Conservation (phyloP, 176 grass and related monocot genomes). For the Ampelocalamus luodianensis region DNA sequence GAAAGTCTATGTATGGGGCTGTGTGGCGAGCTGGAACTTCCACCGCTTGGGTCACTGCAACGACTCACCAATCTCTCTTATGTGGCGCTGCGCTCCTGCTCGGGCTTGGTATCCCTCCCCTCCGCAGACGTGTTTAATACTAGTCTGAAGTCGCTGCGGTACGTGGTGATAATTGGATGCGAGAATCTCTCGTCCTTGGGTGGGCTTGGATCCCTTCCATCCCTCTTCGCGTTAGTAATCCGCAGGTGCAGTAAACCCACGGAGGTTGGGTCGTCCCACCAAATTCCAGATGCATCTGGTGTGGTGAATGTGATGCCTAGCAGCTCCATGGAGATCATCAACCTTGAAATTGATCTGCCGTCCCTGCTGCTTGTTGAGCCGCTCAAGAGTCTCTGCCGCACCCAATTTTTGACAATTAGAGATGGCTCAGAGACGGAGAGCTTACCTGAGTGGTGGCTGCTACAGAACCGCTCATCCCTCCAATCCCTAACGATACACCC, state of each 20-base stretch:
- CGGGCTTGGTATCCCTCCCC: neutral
- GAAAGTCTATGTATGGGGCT: rapidly evolving
- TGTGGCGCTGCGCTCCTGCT: rapidly evolving
- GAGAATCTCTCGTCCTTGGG: slow-evolving; percentile 9
- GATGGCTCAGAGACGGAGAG: neutral
- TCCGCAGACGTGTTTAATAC: neutral
- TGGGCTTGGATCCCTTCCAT: neutral
- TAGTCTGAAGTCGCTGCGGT: rapidly evolving
- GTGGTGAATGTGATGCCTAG: neutral
- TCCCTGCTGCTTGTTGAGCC: slow-evolving; percentile 7
- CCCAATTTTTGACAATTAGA: rapidly evolving
- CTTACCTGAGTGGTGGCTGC: neutral
- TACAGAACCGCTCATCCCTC: neutral
- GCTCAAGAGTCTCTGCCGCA: neutral
- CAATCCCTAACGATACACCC: rapidly evolving
- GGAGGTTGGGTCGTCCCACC: neutral
- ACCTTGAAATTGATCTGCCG: rapidly evolving
- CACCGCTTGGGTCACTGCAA: too few relatives aligned
- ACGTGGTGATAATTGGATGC: rapidly evolving
- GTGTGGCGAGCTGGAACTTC: neutral
- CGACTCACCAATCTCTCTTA: rapidly evolving
- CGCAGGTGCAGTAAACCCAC: rapidly evolving
- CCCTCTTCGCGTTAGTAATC: rapidly evolving
- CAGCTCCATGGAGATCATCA: neutral
- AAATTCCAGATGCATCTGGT: neutral